Evolutionary conservation across 768 basidiomycete species (phyloP), one percentile per base, ranked within the genome.

Genomic region (Cytidiella melzeri): DNA sequence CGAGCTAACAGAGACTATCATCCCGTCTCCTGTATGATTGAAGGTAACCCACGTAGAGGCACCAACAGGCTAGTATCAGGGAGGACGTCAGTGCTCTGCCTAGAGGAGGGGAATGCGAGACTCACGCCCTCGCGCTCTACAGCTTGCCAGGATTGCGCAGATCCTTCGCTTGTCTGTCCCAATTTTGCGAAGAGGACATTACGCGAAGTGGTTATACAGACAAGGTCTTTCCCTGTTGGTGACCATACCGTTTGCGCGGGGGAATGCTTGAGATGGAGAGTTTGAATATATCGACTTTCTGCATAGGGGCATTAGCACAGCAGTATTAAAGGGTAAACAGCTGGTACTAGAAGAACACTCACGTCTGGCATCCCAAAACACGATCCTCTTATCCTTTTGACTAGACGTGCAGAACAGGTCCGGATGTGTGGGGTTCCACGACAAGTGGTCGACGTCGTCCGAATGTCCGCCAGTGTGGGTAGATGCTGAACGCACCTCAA

Each of bases 331-430:
- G 21, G 3, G 42, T 42, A 36, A 24, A 5, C 7, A 23, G 38
- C 3, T n/a, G n/a, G n/a, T n/a, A n/a, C n/a, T n/a, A n/a, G n/a
- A n/a, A n/a, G n/a, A n/a, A 2, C 19, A 67, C 80, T 55, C 67
- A 91, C 88, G 87, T 64, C 88, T 72, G 15, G 86, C 84, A 62
- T 92, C 88, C 87, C 88, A 92, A 58, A 89, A 90, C 1, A 84
- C 83, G 23, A 91, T 75, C 21, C 79, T 72, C 55, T 81, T 73
- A 56, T 92, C 88, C 58, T 78, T 84, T 60, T 83, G 80, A 56
- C 87, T 83, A 13, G 86, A 87, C 0, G 88, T 83, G 52, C 84
- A 88, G 60, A 92, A 87, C 13, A 89, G 67, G 34, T 90, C 88
- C 3, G 88, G 86, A 56, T 91, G 87, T 2, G 83, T 85, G 1